Evolutionary conservation across 352 stramenopile genomes (phyloP).

Genomic region (Pythium grandisporangium): DNA sequence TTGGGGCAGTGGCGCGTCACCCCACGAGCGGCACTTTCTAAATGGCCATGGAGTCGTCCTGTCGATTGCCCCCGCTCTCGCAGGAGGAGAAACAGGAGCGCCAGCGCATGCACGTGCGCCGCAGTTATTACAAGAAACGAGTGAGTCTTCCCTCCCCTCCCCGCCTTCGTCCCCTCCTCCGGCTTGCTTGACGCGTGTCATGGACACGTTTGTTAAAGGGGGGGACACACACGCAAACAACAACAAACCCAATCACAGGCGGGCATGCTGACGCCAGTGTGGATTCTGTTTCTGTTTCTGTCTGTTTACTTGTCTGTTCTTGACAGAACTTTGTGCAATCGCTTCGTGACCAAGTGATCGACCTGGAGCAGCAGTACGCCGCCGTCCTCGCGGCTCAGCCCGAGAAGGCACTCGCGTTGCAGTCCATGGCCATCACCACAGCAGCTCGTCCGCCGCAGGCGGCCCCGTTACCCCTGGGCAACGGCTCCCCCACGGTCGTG

Average conservation of each 20-base stretch:
- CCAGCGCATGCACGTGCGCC: slow-evolving; percentile 47
- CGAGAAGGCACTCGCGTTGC: neutral
- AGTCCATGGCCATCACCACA: neutral
- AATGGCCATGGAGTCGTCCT: too few relatives aligned
- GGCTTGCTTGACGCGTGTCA: too few relatives aligned
- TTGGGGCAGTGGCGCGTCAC: too few relatives aligned
- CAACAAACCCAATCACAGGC: too few relatives aligned
- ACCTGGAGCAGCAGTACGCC: slow-evolving; percentile 13
- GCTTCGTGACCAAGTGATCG: slow-evolving; percentile 10
- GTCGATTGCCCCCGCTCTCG: slow-evolving; percentile 12
- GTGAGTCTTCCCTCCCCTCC: slow-evolving; percentile 2
- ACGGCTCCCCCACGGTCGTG: slow-evolving; percentile 4
- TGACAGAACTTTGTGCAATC: slow-evolving; percentile 13
- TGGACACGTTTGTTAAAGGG: too few relatives aligned
- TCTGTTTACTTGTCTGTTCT: neutral
- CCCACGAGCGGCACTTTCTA: too few relatives aligned
- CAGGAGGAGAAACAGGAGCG: slow-evolving; percentile 35
- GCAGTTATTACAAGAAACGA: slow-evolving; percentile 34
- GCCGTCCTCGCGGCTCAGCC: slow-evolving; percentile 6
- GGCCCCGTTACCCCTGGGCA: too few relatives aligned
- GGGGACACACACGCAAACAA: too few relatives aligned
- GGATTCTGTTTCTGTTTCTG: too few relatives aligned
- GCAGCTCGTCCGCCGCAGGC: too few relatives aligned
- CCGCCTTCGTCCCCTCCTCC: neutral
- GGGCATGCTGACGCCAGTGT: too few relatives aligned